Evolutionary conservation across 306 rosid species (phyloP), one percentile per base, ranked within the genome.

Genomic region (Gastrolobium villosum): DNA sequence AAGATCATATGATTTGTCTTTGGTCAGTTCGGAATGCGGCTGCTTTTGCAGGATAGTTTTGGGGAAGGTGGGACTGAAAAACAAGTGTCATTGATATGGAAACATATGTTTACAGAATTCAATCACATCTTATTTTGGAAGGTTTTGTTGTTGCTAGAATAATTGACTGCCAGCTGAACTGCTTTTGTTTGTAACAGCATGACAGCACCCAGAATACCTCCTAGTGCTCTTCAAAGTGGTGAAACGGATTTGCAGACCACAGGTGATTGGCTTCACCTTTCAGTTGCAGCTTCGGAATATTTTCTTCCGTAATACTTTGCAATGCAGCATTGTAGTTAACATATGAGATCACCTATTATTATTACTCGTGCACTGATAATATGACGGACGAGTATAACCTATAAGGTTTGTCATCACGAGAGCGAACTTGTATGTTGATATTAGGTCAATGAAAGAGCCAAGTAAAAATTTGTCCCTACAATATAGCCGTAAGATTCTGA

Each of bases 171-270:
- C 45, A 69, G 34, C 55, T 83, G 67, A 67, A 81, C 46, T 72
- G 15, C 54, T 69, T 82, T 77, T 70, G 11, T 66, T 53, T 60
- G 31, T 74, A 46, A 88, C 92, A 94, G 99, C 75, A 94, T 88
- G 93, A 92, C 99, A 5, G 99, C 99, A 32, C 99, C 99, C 13
- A 77, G 5, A 68, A 94, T 94, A 83, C 97, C 93, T 69, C 83
- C 88, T n/a, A 81, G 88, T 84, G 93, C 99, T 73, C 88, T 87
- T 73, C 45, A 77, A 88, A 86, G 81, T 81, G 99, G 97, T 20
- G 99, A 94, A 89, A 84, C 97, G 34, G 89, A 94, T 71, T 72
- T 92, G 84, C 72, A 66, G 37, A 90, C 92, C 70, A 87, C 97
- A 89, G 97, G 98, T 94, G 30, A 85, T 82, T 41, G 68, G 14